Evolutionary conservation across 2,329 filamentous ascomycete genomes (phyloP), one percentile per base, ranked within the genome.

Genomic region (Clonostachys chloroleuca): DNA sequence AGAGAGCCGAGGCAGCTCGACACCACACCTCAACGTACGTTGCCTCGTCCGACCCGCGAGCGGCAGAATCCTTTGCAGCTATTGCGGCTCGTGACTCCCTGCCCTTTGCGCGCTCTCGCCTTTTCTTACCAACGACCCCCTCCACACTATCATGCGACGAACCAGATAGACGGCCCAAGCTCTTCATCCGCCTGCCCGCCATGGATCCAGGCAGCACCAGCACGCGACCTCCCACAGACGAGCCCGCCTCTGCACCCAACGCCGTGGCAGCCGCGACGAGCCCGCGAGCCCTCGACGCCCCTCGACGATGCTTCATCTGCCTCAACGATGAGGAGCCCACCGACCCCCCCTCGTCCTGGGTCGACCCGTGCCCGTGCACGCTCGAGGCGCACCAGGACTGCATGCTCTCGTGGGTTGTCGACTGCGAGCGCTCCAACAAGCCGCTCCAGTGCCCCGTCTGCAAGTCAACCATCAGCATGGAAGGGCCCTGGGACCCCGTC

Each of bases 381-480:
- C 76, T 99, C 37, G 88, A 89, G 47, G 94, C 92, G 2, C 94
- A 99, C 63, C 91, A 97, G 64, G 80, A 83, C 50, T 96, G 92
- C 63, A 77, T 97, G 54, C 75, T 97, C 37, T 87, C 90, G 58
- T 99, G 92, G 92, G 86, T 97, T 16, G 86, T 89, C n/a, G 90
- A 96, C 61, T 81, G 90, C 60, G 91, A 96, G 67, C 78, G 66
- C 49, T 66, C 78, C 61, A 63, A 74, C 63, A 81, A 82, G 47
- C 83, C 84, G 51, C 82, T 96, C 52, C 72, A 81, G 46, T 99
- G 94, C 62, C 92, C 92, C 3, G 88, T 95, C 52, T 99, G 94
- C 77, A 94, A 95, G 64, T 79, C 83, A 3, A 78, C 83, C 54
- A 95, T 97, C 57, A 72, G 80, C 45, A 74, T 97, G 30, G 80